Conservation (phyloP, 129 eudicot species). For the Solidago caesia region DNA sequence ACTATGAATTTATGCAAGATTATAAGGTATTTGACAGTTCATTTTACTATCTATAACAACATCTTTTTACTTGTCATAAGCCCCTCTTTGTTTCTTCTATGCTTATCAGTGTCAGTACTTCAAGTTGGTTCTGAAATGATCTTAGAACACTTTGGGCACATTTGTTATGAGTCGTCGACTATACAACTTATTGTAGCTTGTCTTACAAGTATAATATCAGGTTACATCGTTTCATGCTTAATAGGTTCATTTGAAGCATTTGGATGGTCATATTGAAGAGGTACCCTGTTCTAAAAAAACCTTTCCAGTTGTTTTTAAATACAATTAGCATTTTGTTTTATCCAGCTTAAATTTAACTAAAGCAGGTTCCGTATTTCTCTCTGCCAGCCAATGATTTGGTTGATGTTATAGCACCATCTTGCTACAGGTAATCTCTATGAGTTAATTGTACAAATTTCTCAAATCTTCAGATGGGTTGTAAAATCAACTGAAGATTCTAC, state of each 20-base stretch:
- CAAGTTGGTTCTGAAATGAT: not conserved
- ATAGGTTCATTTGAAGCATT: conserved; percentile 96
- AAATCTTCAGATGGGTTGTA: conserved; percentile 1
- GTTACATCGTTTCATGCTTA: conserved; percentile 10
- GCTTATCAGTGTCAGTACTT: not conserved
- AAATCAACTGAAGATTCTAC: conserved; percentile 2
- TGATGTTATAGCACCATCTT: conserved; percentile 98
- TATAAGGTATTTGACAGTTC: conserved; percentile 59
- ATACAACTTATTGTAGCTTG: not conserved
- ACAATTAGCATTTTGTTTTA: conserved; percentile 27
- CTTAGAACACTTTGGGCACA: not conserved
- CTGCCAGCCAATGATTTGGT: conserved; percentile 96
- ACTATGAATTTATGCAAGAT: conserved; percentile 99
- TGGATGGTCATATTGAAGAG: conserved; percentile 99
- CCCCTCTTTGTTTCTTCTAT: not conserved
- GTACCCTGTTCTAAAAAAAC: conserved; percentile 33
- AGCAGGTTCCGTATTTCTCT: conserved; percentile 97
- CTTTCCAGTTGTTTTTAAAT: conserved; percentile 13
- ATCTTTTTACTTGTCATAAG: not conserved
- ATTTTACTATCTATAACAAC: not conserved
- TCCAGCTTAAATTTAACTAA: conserved; percentile 35
- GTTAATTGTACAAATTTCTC: conserved; percentile 5
- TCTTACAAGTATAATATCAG: not conserved
- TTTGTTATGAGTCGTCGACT: not conserved
- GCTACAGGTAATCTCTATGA: conserved; percentile 66